phyloP scores from a whole-genome alignment of 805 yeast genomes.

The Spathaspora sp. region DNA sequence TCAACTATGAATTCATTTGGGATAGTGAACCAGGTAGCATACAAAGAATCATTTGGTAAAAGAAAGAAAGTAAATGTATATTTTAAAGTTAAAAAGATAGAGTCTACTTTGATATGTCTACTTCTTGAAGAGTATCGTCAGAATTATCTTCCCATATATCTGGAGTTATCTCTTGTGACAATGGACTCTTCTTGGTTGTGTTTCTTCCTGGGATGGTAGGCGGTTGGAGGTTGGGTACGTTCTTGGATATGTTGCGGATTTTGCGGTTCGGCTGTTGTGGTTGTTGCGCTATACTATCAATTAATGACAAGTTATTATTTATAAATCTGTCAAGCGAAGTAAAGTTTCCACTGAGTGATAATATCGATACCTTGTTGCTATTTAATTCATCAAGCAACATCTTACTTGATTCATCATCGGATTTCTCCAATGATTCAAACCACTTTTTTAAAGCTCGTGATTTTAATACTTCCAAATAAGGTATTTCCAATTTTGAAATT shows the following conservation, averaged over 20 bases:
- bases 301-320: conserved; percentile 22
- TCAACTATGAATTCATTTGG: conserved; percentile 67
- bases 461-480: conserved; percentile 40
- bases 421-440: conserved; percentile 19
- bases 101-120: conserved; percentile 1
- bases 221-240: not conserved
- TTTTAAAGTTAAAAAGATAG: not conserved
- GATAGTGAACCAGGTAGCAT: conserved; percentile 46
- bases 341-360: conserved; percentile 14
- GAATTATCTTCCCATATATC: not conserved
- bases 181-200: conserved; percentile 2
- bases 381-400: conserved; percentile 17
- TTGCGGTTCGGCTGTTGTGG: not conserved
- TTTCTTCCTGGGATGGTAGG: too few species aligned
- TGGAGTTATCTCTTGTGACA: conserved; percentile 3
- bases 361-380: conserved; percentile 16
- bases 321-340: conserved; percentile 29
- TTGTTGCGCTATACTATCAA: conserved; percentile 13
- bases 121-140: conserved; percentile 1
- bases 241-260: not conserved
- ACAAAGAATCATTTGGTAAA: conserved; percentile 89
- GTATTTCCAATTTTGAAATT: conserved; percentile 40
- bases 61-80: not conserved
- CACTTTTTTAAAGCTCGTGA: conserved; percentile 30
- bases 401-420: conserved; percentile 9